Conservation (phyloP, 2,329 filamentous ascomycete species). For the Eutypa lata region DNA sequence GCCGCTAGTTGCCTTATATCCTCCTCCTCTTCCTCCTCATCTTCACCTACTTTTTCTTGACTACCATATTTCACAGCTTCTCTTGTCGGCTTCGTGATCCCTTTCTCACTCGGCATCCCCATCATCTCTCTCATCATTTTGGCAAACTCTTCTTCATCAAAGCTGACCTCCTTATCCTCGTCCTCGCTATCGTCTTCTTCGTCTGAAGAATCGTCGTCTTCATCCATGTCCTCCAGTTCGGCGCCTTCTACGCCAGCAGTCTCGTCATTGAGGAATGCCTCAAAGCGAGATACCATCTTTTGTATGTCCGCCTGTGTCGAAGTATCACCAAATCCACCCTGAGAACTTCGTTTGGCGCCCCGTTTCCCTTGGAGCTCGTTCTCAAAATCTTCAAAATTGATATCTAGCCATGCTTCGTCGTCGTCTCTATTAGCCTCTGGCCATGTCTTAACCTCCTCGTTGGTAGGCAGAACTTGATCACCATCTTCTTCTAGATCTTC, state of each 20-base stretch:
- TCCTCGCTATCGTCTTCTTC: conserved; percentile 55
- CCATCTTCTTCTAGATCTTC: conserved; percentile 74
- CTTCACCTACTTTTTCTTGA: conserved; percentile 25
- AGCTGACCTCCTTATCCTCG: conserved; percentile 73
- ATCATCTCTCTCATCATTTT: conserved; percentile 92
- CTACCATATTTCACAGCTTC: conserved; percentile 4
- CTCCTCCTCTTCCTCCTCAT: conserved; percentile 49
- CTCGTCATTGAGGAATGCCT: conserved; percentile 85
- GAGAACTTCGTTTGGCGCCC: conserved; percentile 11
- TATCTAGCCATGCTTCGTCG: conserved; percentile 87
- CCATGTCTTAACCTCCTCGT: conserved; percentile 74
- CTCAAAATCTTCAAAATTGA: conserved; percentile 87
- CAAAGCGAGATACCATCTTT: conserved; percentile 92
- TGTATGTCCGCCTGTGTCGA: conserved; percentile 72
- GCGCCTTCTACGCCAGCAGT: conserved; percentile 76
- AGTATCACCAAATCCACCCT: conserved; percentile 59
- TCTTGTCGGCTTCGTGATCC: conserved; percentile 4
- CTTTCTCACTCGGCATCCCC: conserved; percentile 49
- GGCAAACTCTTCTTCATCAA: conserved; percentile 81
- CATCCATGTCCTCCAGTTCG: conserved; percentile 68
- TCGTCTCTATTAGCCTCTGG: conserved; percentile 61
- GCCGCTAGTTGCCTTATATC: conserved; percentile 64
- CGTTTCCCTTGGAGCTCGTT: conserved; percentile 63
- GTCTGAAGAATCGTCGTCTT: conserved; percentile 54
- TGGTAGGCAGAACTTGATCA: conserved; percentile 60